Base-by-base conservation (phyloP, 2,329 filamentous ascomycete genomes). In the Fusarium paranaense region DNA sequence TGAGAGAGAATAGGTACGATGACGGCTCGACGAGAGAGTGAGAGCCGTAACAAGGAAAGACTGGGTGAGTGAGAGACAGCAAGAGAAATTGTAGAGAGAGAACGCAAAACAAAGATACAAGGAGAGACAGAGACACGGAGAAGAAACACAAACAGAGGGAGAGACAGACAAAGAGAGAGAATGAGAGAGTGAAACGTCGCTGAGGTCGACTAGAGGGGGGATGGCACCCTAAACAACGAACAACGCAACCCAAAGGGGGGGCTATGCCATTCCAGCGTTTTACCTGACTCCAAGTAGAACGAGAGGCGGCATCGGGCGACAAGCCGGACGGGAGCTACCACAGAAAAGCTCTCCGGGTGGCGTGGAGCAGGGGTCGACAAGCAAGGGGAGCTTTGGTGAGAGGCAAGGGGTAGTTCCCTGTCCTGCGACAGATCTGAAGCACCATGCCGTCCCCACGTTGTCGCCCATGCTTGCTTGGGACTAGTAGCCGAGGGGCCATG, bases 381-480 rank as follows among this genome's bases (percentile, higher is more conserved):
- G 69, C 62, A 71, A 62, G 63, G 70, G 67, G 52, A 54, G 64
- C 58, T 71, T 74, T 63, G 72, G 73, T 58, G 69, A 78, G 70
- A 69, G 71, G 74, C 69, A 73, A 72, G 69, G 73, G 75, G 70
- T 67, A 64, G 71, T 76, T 79, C 84, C 84, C 80, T 83, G 82
- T 83, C 77, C 82, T 87, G 85, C 81, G 83, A 87, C 86, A 85
- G 78, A 82, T 82, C 80, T 87, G 86, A 87, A 78, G 86, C 86
- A 86, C 76, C 68, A 78, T 71, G 74, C 71, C 67, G 66, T 75
- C 73, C 66, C 74, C 71, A 77, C 71, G 70, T 63, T 70, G 77
- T 76, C 67, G 71, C 61, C 45, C 62, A 70, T 57, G 50, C 69
- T 69, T 66, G 63, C 62, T 68, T 68, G 54, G 67, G 61, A 69